These are phyloP conservation scores for Colletotrichum sp. DNA, from an alignment of 2,329 filamentous ascomycete species.

Conservation along the genomic window DNA sequence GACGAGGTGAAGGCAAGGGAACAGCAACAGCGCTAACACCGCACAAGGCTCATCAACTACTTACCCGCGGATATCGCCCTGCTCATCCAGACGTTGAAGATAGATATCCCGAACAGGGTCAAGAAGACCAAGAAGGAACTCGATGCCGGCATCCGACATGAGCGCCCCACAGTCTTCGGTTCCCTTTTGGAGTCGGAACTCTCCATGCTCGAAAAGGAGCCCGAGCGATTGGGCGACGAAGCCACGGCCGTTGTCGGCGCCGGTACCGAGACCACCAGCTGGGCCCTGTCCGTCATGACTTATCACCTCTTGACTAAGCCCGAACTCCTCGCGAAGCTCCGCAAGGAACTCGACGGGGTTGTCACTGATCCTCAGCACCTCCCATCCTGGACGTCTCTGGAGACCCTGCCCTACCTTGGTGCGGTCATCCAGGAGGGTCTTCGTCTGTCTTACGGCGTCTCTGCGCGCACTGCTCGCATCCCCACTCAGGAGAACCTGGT, in stretches of 20 bases:
- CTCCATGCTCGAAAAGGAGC: constrained; percentile 5
- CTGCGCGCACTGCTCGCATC: constrained; percentile 30
- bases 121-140: constrained; percentile 19
- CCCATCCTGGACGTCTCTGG: constrained; percentile 33
- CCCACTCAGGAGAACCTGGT: constrained; percentile 33
- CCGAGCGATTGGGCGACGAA: constrained; percentile 16
- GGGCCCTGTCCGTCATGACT: constrained; percentile 36
- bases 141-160: constrained; percentile 19
- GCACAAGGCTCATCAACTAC: constrained; percentile 13
- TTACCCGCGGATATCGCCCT: constrained; percentile 18
- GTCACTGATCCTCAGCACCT: constrained; percentile 29
- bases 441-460: constrained; percentile 35
- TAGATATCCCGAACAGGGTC: constrained; percentile 19
- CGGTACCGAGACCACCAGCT: constrained; percentile 28
- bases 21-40: not conserved
- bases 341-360: constrained; percentile 30
- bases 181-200: constrained; percentile 22
- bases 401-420: constrained; percentile 39
- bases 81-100: constrained; percentile 19
- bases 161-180: constrained; percentile 21
- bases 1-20: no score
- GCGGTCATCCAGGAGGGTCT: constrained; percentile 42
- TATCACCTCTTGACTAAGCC: constrained; percentile 40
- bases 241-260: constrained; percentile 19
- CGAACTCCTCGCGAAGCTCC: constrained; percentile 30